Evolutionary conservation across 768 basidiomycete species (phyloP).

Genomic region (Scleroderma bovista): DNA sequence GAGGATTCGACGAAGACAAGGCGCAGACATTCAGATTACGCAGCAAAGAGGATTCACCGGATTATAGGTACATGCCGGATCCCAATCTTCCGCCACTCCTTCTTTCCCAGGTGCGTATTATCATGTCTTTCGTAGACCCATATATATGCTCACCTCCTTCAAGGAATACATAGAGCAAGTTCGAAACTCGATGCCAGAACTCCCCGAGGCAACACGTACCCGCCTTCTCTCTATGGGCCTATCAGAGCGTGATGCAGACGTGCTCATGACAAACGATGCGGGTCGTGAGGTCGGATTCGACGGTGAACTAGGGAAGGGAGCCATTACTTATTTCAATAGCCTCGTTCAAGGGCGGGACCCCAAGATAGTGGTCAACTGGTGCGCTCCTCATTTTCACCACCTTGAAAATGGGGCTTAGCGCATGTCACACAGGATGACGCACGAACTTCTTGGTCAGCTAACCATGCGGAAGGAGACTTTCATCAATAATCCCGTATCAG

Average conservation of each 20-base stretch:
- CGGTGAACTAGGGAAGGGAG: conserved; percentile 46
- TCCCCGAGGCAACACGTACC: conserved; percentile 58
- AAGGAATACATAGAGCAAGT: conserved; percentile 62
- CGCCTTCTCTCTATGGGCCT: conserved; percentile 56
- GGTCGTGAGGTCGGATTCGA: conserved; percentile 59
- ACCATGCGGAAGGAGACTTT: conserved; percentile 52
- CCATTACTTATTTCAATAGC: conserved; percentile 78
- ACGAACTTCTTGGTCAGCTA: conserved; percentile 81
- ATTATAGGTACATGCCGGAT: conserved; percentile 98
- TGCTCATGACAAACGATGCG: conserved; percentile 69
- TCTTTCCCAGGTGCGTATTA: conserved; percentile 52
- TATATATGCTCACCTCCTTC: not conserved
- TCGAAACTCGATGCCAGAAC: conserved; percentile 56
- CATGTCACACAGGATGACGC: conserved; percentile 63
- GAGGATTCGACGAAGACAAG: conserved; percentile 80
- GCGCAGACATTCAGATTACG: conserved; percentile 79
- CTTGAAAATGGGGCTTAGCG: not conserved
- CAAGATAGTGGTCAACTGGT: conserved; percentile 84
- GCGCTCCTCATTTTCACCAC: conserved; percentile 13
- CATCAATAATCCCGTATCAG: conserved; percentile 52
- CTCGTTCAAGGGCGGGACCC: conserved; percentile 53
- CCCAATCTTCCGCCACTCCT: conserved; percentile 80
- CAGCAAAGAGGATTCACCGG: conserved; percentile 89
- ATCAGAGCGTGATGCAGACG: conserved; percentile 61
- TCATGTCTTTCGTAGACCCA: too few species aligned